Evolutionary conservation across 257 asterid genomes (phyloP), one percentile per base, ranked within the genome.

Genomic region (Solanum pinnatisectum): DNA sequence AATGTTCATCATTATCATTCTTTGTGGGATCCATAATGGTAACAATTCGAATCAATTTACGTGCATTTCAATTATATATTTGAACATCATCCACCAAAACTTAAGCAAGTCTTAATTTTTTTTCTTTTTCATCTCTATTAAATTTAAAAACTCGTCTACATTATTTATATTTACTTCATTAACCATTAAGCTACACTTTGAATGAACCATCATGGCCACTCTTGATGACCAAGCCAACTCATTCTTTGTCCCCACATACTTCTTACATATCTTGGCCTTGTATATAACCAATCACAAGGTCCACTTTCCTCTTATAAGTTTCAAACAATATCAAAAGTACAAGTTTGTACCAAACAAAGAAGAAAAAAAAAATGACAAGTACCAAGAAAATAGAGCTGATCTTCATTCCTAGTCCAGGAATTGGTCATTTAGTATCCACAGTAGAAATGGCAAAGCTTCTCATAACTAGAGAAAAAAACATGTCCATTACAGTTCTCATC

Each of bases 321-420:
- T 46, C 85, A 81, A 46, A 16, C 37, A 39, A 9, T 13, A 79
- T 44, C 84, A 79, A 25, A 56, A 44, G 37, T 44, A 15, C 84
- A 44, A 79, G 25, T 8, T 44, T 5, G 65, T 44, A 42, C 18
- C 52, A 27, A 16, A 35, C 10, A 1, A 49, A 15, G 2, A 2
- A 49, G 60, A 49, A 15, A 8, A 65, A 13, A 73, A 16, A 39
- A 67, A 85, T 85, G 87, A 16, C 73, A 67, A 23, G 23, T 2
- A 6, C 14, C 78, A 89, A 56, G 86, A 90, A 87, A n/a, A 18
- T 25, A 6, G 92, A 95, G 37, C 85, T 95, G 1, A 67, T 94
- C 36, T 93, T 95, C 92, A 90, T 94, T 92, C 98, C 98, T 49
- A 73, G 90, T 23, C 92, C 97, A 4, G 92, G 93, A 63, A 92